phyloP scores from a whole-genome alignment of 345 rosid genomes.

The Adansonia digitata region DNA sequence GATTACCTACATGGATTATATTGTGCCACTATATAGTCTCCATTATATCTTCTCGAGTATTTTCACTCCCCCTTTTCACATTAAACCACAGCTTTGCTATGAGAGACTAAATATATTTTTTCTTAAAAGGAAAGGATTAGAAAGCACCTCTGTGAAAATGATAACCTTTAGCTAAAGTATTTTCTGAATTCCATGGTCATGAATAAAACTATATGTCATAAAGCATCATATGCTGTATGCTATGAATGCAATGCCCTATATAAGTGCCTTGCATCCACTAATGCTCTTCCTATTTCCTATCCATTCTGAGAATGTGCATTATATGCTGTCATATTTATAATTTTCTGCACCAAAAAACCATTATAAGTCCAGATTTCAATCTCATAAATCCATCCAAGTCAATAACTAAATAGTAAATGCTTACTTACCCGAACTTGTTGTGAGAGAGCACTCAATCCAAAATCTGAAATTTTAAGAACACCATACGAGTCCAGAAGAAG shows the following conservation, averaged over 20 bases:
- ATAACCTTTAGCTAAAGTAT: neutral
- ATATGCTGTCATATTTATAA: neutral
- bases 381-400: neutral
- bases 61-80: neutral
- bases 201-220: neutral
- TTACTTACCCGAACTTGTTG: constrained; percentile 71
- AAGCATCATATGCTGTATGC: neutral
- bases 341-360: neutral
- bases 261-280: neutral
- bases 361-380: neutral
- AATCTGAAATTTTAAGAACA: constrained; percentile 78
- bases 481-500: constrained; percentile 77
- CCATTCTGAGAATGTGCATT: neutral
- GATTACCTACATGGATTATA: neutral
- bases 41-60: neutral
- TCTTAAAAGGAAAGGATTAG: neutral
- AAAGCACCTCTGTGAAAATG: neutral
- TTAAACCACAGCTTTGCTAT: neutral
- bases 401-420: constrained; percentile 5
- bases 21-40: neutral
- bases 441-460: constrained; percentile 88
- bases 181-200: neutral
- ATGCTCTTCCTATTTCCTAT: neutral
- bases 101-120: neutral
- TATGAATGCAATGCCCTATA: neutral